Conservation (phyloP, 768 basidiomycete genomes). For the Leccinum disarticulatum region DNA sequence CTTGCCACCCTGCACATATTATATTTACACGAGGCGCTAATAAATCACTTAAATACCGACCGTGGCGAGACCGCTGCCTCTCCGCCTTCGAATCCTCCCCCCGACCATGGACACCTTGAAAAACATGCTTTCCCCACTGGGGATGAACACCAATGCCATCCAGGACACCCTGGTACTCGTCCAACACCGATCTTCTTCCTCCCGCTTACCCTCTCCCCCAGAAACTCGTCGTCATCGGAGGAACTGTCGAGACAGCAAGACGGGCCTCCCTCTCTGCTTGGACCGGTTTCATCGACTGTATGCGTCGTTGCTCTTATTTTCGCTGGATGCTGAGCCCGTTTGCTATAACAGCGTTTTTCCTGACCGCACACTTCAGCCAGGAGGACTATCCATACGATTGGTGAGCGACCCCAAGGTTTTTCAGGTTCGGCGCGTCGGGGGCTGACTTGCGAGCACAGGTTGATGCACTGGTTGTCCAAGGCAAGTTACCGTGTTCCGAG, state of each 20-base stretch:
- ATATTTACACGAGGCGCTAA: constrained; percentile 34
- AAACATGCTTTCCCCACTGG: constrained; percentile 68
- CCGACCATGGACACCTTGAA: constrained; percentile 65
- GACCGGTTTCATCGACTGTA: constrained; percentile 89
- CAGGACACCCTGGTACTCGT: constrained; percentile 73
- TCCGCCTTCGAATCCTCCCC: constrained; percentile 32
- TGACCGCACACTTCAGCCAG: constrained; percentile 85
- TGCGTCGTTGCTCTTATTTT: not conserved
- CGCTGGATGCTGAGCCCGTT: constrained; percentile 10
- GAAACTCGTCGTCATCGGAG: constrained; percentile 91
- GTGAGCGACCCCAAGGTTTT: constrained; percentile 36
- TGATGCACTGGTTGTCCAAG: constrained; percentile 90
- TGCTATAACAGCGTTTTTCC: constrained; percentile 66
- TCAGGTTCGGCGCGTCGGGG: not conserved
- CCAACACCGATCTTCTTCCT: not conserved
- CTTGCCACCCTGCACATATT: constrained; percentile 29
- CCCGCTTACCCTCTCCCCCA: constrained; percentile 25
- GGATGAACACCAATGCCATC: constrained; percentile 64
- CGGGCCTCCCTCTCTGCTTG: constrained; percentile 81
- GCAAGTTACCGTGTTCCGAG: constrained; percentile 32
- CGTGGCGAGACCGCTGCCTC: constrained; percentile 27
- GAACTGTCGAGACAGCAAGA: constrained; percentile 83
- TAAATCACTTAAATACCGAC: constrained; percentile 40
- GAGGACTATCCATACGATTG: constrained; percentile 89
- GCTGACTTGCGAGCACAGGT: constrained; percentile 42